Evolutionary conservation across 225 moss, liverwort and hornwort genomes (phyloP).

Genomic region (Rhytidiadelphus loreus): DNA sequence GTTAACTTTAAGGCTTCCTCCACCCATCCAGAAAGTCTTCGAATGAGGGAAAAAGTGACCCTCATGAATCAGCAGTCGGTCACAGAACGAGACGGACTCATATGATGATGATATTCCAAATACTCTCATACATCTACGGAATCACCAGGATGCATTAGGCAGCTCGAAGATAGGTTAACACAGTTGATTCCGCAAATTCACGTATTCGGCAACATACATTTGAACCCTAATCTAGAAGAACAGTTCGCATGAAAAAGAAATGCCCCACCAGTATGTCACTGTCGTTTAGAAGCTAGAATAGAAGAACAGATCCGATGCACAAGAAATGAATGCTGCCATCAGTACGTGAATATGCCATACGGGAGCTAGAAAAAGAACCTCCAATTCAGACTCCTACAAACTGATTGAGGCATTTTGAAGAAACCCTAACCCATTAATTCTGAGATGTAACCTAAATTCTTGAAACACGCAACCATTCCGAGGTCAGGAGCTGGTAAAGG

Average conservation of each 20-base stretch:
- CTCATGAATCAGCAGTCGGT: neutral
- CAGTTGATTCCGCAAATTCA: neutral
- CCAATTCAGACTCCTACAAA: neutral
- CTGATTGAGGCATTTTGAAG: neutral
- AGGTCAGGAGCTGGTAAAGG: no score
- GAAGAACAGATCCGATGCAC: neutral
- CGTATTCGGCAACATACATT: neutral
- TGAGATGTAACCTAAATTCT: neutral
- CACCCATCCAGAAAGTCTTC: neutral
- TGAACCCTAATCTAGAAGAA: neutral
- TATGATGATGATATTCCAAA: neutral
- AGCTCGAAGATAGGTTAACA: neutral
- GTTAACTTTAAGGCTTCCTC: neutral
- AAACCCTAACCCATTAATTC: neutral
- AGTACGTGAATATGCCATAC: neutral
- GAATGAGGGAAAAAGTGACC: neutral
- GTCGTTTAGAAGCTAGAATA: neutral
- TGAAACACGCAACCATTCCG: no score
- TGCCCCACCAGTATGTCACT: neutral
- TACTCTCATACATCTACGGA: neutral
- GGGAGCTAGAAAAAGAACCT: neutral
- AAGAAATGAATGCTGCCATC: neutral
- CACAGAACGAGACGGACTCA: neutral
- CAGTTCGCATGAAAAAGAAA: neutral
- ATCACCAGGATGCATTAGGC: neutral